Evolutionary conservation across 768 basidiomycete species (phyloP).

Genomic region (Tricholoma furcatifolium): DNA sequence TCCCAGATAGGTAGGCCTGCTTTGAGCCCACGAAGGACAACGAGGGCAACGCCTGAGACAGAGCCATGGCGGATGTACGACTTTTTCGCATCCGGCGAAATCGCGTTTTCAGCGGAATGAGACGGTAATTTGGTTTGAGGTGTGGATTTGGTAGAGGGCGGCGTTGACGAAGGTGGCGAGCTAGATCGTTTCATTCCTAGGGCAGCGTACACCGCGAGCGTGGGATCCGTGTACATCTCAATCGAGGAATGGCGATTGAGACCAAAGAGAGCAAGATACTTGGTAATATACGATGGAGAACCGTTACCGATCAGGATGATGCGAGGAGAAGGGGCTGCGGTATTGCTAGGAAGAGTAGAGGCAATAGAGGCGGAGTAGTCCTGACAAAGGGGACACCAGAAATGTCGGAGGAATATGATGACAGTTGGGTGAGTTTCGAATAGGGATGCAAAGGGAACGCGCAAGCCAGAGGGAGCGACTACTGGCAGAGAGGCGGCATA

Average conservation of each 20-base stretch:
- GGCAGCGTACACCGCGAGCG: constrained; percentile 61
- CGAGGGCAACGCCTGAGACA: constrained; percentile 70
- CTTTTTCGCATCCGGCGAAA: constrained; percentile 6
- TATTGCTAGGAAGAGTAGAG: constrained; percentile 44
- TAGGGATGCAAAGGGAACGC: constrained; percentile 67
- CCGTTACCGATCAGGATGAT: constrained; percentile 81
- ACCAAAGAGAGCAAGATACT: constrained; percentile 76
- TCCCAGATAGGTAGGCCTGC: constrained; percentile 83
- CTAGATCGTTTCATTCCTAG: constrained; percentile 61
- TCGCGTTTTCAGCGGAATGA: neutral
- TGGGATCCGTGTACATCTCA: constrained; percentile 78
- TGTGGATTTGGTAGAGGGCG: neutral
- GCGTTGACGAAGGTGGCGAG: constrained; percentile 8
- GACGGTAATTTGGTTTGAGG: neutral
- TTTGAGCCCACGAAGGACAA: constrained; percentile 66
- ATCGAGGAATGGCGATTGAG: constrained; percentile 45
- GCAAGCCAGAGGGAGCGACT: constrained; percentile 63
- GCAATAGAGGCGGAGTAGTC: constrained; percentile 74
- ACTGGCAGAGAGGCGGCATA: constrained; percentile 64
- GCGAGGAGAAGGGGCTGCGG: constrained; percentile 43
- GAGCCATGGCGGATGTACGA: constrained; percentile 68
- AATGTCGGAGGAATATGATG: constrained; percentile 85
- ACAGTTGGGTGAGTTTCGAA: constrained; percentile 56
- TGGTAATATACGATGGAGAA: constrained; percentile 69
- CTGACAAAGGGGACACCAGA: constrained; percentile 86